Evolutionary conservation across 2,329 filamentous ascomycete genomes (phyloP), one percentile per base, ranked within the genome.

Genomic region (Pestalotiopsis sp.): DNA sequence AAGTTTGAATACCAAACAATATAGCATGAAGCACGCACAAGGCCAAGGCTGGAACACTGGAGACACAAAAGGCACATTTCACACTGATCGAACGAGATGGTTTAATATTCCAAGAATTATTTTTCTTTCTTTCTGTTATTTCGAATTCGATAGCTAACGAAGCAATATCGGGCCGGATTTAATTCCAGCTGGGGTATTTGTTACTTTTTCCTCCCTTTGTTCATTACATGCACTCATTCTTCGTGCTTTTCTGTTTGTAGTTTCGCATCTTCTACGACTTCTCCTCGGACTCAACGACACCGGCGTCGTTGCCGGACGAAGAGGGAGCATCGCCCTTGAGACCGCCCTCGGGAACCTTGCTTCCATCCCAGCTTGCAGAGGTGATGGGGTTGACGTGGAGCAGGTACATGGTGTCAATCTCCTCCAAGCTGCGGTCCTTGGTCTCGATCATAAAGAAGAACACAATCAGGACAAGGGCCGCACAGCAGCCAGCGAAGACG

Each of bases 391-490:
- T 85, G 72, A 87, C 83, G 56, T 76, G 77, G 52, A 81, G 73
- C 20, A 85, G 82, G 76, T 94, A 94, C 91, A 93, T 93, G 68
- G 87, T 89, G 78, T 94, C 92, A 67, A 94, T 90, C 78, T 94
- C 91, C 80, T 94, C 92, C 20, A 94, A 84, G 1, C 87, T 89
- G 39, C 91, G 86, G 73, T 90, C 90, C 78, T 91, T 90, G 69
- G 86, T 90, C 80, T 94, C 91, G 74, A 90, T 90, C 70, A 94
- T 84, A 79, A 92, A 92, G 83, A 93, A 91, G 83, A 90, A 94
- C 68, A 93, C 90, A 63, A 93, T 84, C 20, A 87, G 73, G 4
- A 89, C 84, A 22, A 89, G 88, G 10, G 84, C 84, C 67, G 88
- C 86, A 75, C 89, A 89, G 77, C 89, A 92, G 4, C 85, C 89